Percentiles rank a stretch among this genome's conserved stretches.
phyloP scores from a whole-genome alignment of 75 land plant genomes.

The Pinus taeda region DNA sequence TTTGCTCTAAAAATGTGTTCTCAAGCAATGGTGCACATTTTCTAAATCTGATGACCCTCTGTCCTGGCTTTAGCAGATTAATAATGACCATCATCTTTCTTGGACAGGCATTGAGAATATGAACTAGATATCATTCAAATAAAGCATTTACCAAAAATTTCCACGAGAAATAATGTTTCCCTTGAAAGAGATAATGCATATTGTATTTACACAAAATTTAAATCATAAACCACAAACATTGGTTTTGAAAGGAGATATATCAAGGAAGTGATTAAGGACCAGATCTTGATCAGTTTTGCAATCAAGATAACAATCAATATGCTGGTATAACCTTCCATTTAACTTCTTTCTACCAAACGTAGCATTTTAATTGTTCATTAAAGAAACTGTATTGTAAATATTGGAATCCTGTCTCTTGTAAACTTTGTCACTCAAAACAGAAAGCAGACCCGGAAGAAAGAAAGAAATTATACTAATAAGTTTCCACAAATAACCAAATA shows the following conservation, averaged over 20 bases:
- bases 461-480: too few species aligned
- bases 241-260: background rate
- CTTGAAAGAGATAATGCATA: background rate
- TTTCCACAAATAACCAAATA: too few species aligned
- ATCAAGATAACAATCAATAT: background rate
- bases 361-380: background rate
- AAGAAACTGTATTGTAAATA: background rate
- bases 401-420: too few species aligned
- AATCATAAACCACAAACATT: background rate
- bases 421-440: too few species aligned
- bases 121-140: slow-evolving; percentile 1
- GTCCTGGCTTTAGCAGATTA: slow-evolving; percentile 5
- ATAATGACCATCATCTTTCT: background rate
- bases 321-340: background rate
- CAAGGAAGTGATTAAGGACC: too few species aligned
- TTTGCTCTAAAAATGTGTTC: slow-evolving; percentile 21
- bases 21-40: slow-evolving; percentile 58
- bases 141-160: background rate
- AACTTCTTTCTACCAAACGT: background rate
- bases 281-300: background rate
- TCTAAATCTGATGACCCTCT: slow-evolving; percentile 20
- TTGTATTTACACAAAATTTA: background rate
- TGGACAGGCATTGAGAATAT: background rate
- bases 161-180: background rate
- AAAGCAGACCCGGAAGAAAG: too few species aligned